Evolutionary conservation across 2,329 filamentous ascomycete species (phyloP).

Genomic region (Aciculosporium take): DNA sequence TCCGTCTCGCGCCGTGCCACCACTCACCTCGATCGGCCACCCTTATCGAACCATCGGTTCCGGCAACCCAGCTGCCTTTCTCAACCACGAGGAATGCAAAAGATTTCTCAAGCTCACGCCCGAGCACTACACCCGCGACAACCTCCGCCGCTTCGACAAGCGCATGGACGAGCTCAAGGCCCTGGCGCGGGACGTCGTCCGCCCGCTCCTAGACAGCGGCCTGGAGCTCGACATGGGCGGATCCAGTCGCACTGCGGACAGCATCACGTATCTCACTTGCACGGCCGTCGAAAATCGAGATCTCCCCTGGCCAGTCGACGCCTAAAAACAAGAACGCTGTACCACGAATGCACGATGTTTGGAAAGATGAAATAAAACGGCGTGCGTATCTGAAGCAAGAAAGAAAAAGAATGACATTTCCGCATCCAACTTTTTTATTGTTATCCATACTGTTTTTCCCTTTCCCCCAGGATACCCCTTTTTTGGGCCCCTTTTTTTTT

Average conservation of each 20-base stretch:
- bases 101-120: constrained; percentile 73
- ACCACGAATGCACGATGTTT: no score
- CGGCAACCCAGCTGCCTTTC: constrained; percentile 44
- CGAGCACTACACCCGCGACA: constrained; percentile 76
- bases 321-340: constrained; percentile 9
- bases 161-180: constrained; percentile 79
- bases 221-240: constrained; percentile 59
- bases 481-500: not conserved
- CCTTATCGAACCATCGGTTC: constrained; percentile 67
- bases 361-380: no score
- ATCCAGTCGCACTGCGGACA: constrained; percentile 25
- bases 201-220: constrained; percentile 72
- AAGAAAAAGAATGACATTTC: no score
- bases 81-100: constrained; percentile 79
- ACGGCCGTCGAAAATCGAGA: constrained; percentile 33
- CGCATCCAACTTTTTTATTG: no score
- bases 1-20: constrained; percentile 25
- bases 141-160: constrained; percentile 70
- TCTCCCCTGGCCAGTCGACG: constrained; percentile 33
- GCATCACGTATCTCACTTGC: constrained; percentile 37
- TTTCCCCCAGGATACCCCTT: not conserved
- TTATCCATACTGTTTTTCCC: not conserved
- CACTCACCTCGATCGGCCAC: constrained; percentile 48
- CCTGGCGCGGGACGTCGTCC: constrained; percentile 67
- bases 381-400: no score